A percentile compares a stretch with the other conserved stretches of the same genome.
Conservation (phyloP, 1,284 basidiomycete species). For the Marasmius fiardii region DNA sequence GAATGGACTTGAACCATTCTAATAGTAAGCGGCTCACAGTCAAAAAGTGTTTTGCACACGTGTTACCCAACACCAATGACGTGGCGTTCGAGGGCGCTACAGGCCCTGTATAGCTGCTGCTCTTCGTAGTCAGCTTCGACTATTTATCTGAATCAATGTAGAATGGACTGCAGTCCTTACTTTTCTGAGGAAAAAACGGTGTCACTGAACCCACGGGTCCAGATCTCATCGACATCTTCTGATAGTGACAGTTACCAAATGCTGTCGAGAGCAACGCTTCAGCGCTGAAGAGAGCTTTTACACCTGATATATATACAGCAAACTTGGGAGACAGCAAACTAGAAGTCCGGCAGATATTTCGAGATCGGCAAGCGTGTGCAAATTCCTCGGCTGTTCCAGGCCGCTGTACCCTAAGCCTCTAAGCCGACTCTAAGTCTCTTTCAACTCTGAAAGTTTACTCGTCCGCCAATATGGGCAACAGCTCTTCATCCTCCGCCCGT, state of each 20-base stretch:
- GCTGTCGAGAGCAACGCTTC: no score
- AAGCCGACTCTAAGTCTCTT: constrained; percentile 7
- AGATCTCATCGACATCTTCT: no score
- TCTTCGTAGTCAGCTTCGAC: no score
- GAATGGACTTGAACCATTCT: background rate
- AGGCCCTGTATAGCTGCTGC: no score
- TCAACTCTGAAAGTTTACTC: constrained; percentile 11
- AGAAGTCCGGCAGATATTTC: background rate
- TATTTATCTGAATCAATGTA: no score
- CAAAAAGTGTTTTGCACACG: constrained; percentile 3
- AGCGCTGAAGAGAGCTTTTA: no score
- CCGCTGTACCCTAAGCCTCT: background rate
- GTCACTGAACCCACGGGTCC: no score
- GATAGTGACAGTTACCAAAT: no score
- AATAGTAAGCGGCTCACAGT: background rate
- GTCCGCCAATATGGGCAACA: constrained; percentile 64
- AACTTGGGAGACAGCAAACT: no score
- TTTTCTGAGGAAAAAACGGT: no score
- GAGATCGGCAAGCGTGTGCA: background rate
- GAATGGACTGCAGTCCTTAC: no score
- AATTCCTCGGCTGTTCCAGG: background rate
- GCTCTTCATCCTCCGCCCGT: constrained; percentile 65
- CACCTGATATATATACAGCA: no score
- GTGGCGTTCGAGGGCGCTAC: background rate
- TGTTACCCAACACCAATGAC: background rate